phyloP scores from a whole-genome alignment of 1,139 yeast species.

The Nakaseomyces uthaithaninus region DNA sequence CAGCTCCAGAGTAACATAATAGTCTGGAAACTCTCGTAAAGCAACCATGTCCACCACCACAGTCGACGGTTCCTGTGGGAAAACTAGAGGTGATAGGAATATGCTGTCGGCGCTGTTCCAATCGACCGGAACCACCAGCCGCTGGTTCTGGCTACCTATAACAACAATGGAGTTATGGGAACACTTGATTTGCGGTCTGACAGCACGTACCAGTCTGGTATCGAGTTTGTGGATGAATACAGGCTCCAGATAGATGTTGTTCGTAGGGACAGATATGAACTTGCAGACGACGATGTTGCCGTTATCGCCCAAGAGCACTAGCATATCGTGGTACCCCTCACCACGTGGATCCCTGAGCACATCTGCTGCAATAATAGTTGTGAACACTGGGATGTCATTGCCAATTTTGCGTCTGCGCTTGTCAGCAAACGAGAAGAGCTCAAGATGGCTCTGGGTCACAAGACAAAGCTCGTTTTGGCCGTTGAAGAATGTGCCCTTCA shows the following conservation, averaged over 20 bases:
- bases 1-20: not conserved
- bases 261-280: conserved; percentile 56
- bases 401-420: conserved; percentile 46
- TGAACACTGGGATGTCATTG: conserved; percentile 44
- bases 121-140: conserved; percentile 1
- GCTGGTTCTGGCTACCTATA: not conserved
- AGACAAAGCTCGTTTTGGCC: conserved; percentile 27
- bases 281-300: conserved; percentile 58
- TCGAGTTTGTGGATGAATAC: conserved; percentile 2
- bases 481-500: conserved; percentile 64
- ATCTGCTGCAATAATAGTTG: conserved; percentile 48
- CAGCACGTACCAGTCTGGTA: not conserved
- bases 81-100: not conserved
- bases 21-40: not conserved
- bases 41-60: conserved; percentile 3
- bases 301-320: conserved; percentile 73
- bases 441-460: conserved; percentile 29
- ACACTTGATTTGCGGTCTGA: not conserved
- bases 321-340: conserved; percentile 40
- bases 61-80: not conserved
- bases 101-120: not conserved
- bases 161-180: not conserved
- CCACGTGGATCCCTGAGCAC: conserved; percentile 17
- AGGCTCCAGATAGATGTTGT: conserved; percentile 36
- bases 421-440: conserved; percentile 38